Conservation (phyloP, 106 monocot species). For the Apostasia shenzhenica region DNA sequence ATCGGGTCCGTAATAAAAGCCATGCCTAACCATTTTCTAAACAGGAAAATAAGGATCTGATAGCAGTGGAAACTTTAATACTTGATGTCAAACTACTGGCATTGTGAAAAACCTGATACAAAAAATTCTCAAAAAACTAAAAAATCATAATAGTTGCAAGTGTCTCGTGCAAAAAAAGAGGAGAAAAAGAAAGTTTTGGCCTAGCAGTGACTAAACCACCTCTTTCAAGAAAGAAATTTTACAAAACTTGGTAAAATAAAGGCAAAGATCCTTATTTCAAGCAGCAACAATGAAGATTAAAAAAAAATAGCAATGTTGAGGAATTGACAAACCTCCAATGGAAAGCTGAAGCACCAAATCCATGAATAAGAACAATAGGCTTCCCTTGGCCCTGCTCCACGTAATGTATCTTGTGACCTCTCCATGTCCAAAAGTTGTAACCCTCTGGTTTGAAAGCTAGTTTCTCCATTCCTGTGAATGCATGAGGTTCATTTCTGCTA, state of each 20-base stretch:
- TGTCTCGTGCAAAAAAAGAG: too few relatives aligned
- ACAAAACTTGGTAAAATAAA: neutral
- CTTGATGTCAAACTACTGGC: too few relatives aligned
- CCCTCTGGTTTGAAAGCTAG: constrained; percentile 83
- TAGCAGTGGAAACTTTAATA: too few relatives aligned
- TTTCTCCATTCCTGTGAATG: constrained; percentile 55
- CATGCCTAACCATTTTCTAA: too few relatives aligned
- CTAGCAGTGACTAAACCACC: too few relatives aligned
- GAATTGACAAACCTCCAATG: constrained; percentile 76
- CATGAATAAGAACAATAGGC: constrained; percentile 91
- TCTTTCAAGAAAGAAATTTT: too few relatives aligned
- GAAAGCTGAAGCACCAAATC: constrained; percentile 94
- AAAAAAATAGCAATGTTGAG: neutral
- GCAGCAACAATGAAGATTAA: neutral
- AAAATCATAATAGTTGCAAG: too few relatives aligned
- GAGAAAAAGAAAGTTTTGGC: too few relatives aligned
- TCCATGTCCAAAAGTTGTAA: constrained; percentile 95
- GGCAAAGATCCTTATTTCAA: neutral
- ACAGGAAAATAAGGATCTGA: too few relatives aligned
- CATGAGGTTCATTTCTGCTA: neutral
- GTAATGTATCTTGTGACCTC: constrained; percentile 91
- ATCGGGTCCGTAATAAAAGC: too few relatives aligned
- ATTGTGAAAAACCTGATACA: too few relatives aligned
- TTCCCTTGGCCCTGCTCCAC: constrained; percentile 70
- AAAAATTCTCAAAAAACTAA: too few relatives aligned